These are phyloP conservation scores for Tulasnella sp. DNA, from an alignment of 768 basidiomycete species.

Conservation along the genomic window DNA sequence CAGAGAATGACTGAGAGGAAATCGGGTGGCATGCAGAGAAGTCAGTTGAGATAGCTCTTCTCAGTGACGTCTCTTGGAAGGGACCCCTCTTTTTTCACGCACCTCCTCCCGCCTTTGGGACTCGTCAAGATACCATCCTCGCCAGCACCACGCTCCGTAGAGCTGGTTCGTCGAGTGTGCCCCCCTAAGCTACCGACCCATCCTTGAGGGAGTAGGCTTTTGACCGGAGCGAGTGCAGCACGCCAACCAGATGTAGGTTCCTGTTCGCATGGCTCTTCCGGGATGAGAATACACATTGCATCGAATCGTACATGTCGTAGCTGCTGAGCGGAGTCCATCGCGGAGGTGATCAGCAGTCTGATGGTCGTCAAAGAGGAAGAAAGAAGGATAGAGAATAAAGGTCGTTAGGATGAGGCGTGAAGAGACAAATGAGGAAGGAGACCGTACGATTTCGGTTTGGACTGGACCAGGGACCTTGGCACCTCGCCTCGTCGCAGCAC, in stretches of 20 bases:
- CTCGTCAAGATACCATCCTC: background rate
- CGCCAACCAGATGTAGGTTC: background rate
- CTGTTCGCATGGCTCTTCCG: background rate
- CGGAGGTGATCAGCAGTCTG: no score
- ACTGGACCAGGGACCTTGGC: no score
- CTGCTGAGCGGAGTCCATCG: no score
- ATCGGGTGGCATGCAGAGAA: background rate
- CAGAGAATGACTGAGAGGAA: background rate
- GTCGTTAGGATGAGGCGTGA: no score
- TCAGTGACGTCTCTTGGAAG: background rate
- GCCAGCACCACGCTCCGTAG: background rate
- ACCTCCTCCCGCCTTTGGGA: background rate
- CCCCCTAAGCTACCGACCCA: background rate
- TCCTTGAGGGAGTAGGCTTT: background rate
- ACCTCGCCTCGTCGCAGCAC: no score
- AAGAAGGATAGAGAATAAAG: no score
- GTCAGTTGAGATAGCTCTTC: background rate
- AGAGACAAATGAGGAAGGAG: no score
- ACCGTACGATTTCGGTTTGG: no score
- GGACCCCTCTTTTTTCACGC: background rate
- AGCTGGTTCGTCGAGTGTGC: background rate
- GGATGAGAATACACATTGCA: slow-evolving; percentile 7
- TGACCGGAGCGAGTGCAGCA: background rate
- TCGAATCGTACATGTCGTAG: background rate
- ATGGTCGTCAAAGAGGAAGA: no score